Evolutionary conservation across 768 basidiomycete genomes (phyloP), one percentile per base, ranked within the genome.

Genomic region (Pluteus cervinus): DNA sequence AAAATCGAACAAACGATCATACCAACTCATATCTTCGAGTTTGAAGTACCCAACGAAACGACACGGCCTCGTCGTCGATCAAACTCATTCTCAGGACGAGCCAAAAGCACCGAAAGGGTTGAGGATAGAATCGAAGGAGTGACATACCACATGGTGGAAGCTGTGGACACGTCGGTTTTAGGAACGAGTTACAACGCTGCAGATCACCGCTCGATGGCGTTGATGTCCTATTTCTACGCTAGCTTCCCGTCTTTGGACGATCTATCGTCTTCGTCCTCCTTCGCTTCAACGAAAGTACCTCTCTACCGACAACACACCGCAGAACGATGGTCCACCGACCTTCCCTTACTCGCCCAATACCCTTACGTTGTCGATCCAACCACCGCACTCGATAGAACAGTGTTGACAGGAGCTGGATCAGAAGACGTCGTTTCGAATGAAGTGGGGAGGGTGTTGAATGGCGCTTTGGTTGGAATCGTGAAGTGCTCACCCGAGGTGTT

Each of bases 351-450:
- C 36, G 76, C 80, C 0, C 62, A 63, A 4, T 64, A 65, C 2
- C 93, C 94, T 0, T 92, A 81, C 59, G 79, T 82, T 41, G 73
- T 96, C 10, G 70, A 79, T 32, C 70, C 71, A 48, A 51, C 53
- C 0, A 51, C 57, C 7, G 79, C 78, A 0, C 62, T 91, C 30
- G 77, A 86, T 37, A 62, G 63, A 14, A 63, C 96, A 28, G 57
- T 85, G 29, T 61, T 96, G 25, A 65, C 69, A 0, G 90, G 90
- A 4, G 65, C 82, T 6, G 89, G 86, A 4, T 65, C 69, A 7
- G 91, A 94, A 48, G 89, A 91, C 41, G 79, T 97, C 21, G 69
- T 83, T 0, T 64, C 69, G 4, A 65, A 71, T 1, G 90, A 97
- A 51, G 54, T 94, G 2, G 59, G 53, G 2, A 62, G 75, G 4